A percentile compares a stretch with the other conserved stretches of the same genome.
Conservation (phyloP, 192 early-diverging fungal genomes). For the Gaertneriomyces sp. region DNA sequence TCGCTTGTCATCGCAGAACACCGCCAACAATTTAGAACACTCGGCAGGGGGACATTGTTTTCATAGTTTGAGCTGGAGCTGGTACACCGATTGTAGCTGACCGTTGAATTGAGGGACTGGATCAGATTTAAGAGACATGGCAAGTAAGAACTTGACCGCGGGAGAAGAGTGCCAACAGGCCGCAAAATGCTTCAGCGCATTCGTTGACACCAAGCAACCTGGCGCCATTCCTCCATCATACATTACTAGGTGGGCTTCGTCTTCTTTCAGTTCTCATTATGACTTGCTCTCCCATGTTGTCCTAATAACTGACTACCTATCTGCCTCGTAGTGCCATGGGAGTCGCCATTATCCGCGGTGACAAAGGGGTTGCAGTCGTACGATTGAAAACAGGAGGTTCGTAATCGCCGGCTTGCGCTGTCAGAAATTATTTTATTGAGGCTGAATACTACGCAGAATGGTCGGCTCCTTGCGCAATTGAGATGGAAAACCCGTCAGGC, state of each 20-base stretch:
- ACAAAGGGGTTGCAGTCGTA: slow-evolving; percentile 50
- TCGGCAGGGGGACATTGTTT: too few species aligned
- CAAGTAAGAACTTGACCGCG: slow-evolving; percentile 30
- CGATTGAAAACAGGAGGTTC: slow-evolving; percentile 48
- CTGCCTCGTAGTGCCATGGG: slow-evolving; percentile 29
- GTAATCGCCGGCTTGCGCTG: neutral
- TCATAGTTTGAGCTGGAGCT: too few species aligned
- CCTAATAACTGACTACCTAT: too few species aligned
- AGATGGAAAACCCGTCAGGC: slow-evolving; percentile 41
- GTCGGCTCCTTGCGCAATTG: slow-evolving; percentile 56
- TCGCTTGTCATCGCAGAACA: too few species aligned
- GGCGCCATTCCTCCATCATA: slow-evolving; percentile 33
- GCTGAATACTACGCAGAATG: slow-evolving; percentile 36
- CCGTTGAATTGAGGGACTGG: too few species aligned
- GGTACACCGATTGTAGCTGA: too few species aligned
- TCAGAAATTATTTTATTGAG: neutral
- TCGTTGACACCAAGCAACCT: slow-evolving; percentile 34
- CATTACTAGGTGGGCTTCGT: slow-evolving; percentile 10
- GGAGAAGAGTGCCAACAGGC: slow-evolving; percentile 51
- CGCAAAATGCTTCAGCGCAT: slow-evolving; percentile 44
- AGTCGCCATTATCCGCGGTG: slow-evolving; percentile 42
- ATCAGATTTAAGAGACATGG: neutral
- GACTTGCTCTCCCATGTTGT: too few species aligned
- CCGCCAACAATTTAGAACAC: too few species aligned
- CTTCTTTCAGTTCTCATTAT: too few species aligned